A percentile compares a stretch with the other conserved stretches of the same genome.
Conservation (phyloP, 1,284 basidiomycete species). For the Cryptococcus sp. region DNA sequence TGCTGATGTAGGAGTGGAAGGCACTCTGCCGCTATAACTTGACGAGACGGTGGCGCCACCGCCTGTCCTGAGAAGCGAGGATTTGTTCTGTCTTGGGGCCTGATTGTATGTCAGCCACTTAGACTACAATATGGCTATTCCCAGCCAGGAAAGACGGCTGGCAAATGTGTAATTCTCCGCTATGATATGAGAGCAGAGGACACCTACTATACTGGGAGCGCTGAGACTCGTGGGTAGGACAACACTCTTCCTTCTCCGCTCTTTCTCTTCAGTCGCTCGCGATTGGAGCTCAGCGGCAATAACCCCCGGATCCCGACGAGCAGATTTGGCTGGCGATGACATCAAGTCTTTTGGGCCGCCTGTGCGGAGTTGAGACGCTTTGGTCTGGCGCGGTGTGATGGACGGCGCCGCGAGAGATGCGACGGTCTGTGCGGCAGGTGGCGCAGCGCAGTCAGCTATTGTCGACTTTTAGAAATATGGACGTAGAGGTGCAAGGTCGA, state of each 20-base stretch:
- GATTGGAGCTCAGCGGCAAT: constrained; percentile 33
- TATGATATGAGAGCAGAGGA: neutral
- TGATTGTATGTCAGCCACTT: constrained; percentile 5
- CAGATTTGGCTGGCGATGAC: neutral
- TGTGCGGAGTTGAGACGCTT: constrained; percentile 33
- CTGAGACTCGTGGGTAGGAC: constrained; percentile 32
- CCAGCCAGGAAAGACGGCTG: no score
- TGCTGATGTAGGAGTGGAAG: neutral
- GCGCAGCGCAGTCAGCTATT: neutral
- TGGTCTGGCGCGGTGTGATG: constrained; percentile 31
- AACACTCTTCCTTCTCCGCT: constrained; percentile 33
- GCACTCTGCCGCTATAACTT: constrained; percentile 3
- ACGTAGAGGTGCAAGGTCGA: neutral
- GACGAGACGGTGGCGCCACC: neutral
- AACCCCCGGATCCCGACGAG: constrained; percentile 23
- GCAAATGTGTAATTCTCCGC: neutral
- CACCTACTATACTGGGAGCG: constrained; percentile 28
- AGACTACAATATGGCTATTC: no score
- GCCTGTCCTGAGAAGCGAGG: constrained; percentile 28
- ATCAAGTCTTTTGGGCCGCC: constrained; percentile 2
- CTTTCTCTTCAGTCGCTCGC: constrained; percentile 32
- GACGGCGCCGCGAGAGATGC: constrained; percentile 35
- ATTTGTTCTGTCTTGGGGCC: constrained; percentile 28
- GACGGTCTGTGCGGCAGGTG: constrained; percentile 25
- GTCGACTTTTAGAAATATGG: neutral